Percentiles rank a stretch among this genome's conserved stretches.
phyloP scores from a whole-genome alignment of 139 green algal genomes.

The Edaphochlamys debaryana region DNA sequence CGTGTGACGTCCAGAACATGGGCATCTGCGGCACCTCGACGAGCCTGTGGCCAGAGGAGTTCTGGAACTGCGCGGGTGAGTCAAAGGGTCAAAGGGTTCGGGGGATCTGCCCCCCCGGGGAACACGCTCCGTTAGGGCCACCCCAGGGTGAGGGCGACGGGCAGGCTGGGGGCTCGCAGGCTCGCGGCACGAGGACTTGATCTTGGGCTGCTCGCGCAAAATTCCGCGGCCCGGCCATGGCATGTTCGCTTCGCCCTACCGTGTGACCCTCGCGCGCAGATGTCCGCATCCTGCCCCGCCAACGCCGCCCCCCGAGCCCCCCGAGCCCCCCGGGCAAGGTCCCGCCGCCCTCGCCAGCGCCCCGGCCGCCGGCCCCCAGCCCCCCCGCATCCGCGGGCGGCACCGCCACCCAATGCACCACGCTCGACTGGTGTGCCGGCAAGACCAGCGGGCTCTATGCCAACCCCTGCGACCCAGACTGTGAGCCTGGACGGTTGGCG shows the following conservation, averaged over 20 bases:
- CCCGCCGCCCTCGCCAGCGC: background rate
- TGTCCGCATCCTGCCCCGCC: constrained; percentile 2
- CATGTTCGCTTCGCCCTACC: no score
- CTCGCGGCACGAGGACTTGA: no score
- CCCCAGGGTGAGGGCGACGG: no score
- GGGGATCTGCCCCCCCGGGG: no score
- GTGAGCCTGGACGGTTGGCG: no score
- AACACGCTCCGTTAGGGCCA: no score
- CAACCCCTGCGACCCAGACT: background rate
- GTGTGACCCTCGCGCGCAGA: no score
- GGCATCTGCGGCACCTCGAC: constrained; percentile 13
- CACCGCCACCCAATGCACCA: background rate
- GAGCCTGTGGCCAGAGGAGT: constrained; percentile 1
- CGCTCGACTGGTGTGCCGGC: background rate
- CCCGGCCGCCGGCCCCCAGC: background rate
- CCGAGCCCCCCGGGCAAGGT: background rate
- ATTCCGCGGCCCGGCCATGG: no score
- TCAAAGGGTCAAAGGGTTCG: no score
- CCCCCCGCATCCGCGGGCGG: background rate
- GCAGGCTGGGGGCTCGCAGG: no score
- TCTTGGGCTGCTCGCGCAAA: no score
- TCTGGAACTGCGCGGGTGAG: constrained; percentile 27
- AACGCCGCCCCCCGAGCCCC: background rate
- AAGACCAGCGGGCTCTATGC: background rate
- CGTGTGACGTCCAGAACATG: background rate